phyloP scores from a whole-genome alignment of 2,329 filamentous ascomycete species.

The Leptosphaerulina australis region DNA sequence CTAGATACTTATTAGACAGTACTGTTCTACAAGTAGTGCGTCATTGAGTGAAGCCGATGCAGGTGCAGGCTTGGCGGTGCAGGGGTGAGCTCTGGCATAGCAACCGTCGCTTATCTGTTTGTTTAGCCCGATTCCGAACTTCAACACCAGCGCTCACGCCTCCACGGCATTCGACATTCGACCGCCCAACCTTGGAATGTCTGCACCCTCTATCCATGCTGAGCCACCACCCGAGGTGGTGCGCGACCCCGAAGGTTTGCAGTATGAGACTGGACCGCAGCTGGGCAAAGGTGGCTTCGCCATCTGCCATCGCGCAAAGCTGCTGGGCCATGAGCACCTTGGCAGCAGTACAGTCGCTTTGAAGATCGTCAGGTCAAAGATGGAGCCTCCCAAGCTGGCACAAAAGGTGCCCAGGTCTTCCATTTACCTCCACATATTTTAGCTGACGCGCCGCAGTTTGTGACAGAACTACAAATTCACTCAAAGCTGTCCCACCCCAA shows the following conservation, averaged over 20 bases:
- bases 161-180: conserved; percentile 26
- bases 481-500: conserved; percentile 97
- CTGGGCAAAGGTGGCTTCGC: conserved; percentile 84
- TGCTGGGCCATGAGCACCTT: conserved; percentile 60
- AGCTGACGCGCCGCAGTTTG: conserved; percentile 59
- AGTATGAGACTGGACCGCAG: conserved; percentile 75
- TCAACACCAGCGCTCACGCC: conserved; percentile 35
- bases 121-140: conserved; percentile 23
- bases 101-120: conserved; percentile 18
- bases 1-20: not conserved
- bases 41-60: conserved; percentile 1
- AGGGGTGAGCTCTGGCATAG: conserved; percentile 12
- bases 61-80: conserved; percentile 6
- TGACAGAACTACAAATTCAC: conserved; percentile 91
- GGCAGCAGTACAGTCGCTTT: conserved; percentile 73
- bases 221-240: conserved; percentile 63
- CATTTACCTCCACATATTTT: not conserved
- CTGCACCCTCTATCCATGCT: conserved; percentile 56
- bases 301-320: conserved; percentile 76
- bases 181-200: conserved; percentile 39
- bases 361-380: conserved; percentile 83
- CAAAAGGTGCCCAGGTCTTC: conserved; percentile 70
- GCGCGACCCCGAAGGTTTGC: conserved; percentile 70
- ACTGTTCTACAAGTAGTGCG: not conserved
- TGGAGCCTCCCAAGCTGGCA: conserved; percentile 78